Percentiles rank a stretch among this genome's conserved stretches.
These are phyloP conservation scores for Phycomyces nitens DNA, from an alignment of 192 early-diverging fungal species.

Conservation along the genomic window DNA sequence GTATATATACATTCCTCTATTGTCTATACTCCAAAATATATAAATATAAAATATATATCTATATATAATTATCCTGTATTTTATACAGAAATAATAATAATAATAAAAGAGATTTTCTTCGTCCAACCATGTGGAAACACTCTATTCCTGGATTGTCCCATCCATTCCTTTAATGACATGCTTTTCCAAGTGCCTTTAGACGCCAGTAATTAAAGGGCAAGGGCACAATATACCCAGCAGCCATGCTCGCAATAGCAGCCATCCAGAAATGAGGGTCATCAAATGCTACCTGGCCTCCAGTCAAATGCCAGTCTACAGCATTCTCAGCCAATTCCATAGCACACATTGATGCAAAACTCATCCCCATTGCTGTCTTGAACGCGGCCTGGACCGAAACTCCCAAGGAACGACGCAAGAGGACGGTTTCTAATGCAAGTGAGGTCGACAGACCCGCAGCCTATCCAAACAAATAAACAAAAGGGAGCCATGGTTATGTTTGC, in stretches of 20 bases:
- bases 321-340: slow-evolving; percentile 56
- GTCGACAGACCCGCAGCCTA: slow-evolving; percentile 45
- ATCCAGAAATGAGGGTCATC: slow-evolving; percentile 45
- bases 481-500: not conserved
- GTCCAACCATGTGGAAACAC: too few species aligned
- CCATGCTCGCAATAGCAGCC: slow-evolving; percentile 33
- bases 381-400: slow-evolving; percentile 21
- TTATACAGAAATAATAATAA: too few species aligned
- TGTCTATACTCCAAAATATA: too few species aligned
- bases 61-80: too few species aligned
- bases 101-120: too few species aligned
- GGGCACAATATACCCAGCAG: slow-evolving; percentile 46
- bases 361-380: slow-evolving; percentile 55
- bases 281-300: slow-evolving; percentile 44
- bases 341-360: slow-evolving; percentile 54
- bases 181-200: slow-evolving; percentile 44
- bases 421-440: slow-evolving; percentile 48
- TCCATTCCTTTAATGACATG: slow-evolving; percentile 42
- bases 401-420: slow-evolving; percentile 38
- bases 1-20: too few species aligned
- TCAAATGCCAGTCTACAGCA: slow-evolving; percentile 49
- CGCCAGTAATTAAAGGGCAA: slow-evolving; percentile 58
- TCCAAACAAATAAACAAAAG: not conserved
- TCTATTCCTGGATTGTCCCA: too few species aligned
- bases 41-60: too few species aligned